Conservation (phyloP, 2,329 filamentous ascomycete genomes). For the Tolypocladium album region DNA sequence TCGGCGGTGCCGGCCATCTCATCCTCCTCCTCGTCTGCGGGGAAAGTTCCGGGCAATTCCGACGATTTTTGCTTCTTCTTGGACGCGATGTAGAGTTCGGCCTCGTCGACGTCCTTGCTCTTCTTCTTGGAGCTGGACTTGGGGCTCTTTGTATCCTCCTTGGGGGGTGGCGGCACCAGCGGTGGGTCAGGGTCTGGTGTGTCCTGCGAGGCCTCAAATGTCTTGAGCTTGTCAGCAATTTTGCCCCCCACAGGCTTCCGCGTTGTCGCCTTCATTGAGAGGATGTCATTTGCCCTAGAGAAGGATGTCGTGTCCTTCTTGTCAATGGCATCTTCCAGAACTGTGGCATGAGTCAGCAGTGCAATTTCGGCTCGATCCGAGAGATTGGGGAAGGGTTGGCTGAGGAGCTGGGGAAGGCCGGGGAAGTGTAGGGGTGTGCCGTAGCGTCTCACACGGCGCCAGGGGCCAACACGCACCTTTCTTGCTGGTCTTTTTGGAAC, state of each 20-base stretch:
- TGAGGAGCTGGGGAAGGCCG: conserved; percentile 1
- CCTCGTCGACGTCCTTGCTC: conserved; percentile 22
- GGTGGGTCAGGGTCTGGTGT: conserved; percentile 23
- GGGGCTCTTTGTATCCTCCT: conserved; percentile 8
- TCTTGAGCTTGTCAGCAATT: conserved; percentile 45
- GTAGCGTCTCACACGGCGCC: conserved; percentile 1
- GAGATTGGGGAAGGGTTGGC: conserved; percentile 9
- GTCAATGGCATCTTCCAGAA: conserved; percentile 32
- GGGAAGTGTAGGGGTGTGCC: conserved; percentile 5
- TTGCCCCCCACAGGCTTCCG: conserved; percentile 40
- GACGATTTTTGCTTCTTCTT: conserved; percentile 17
- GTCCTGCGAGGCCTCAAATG: conserved; percentile 38
- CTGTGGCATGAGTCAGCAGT: conserved; percentile 37
- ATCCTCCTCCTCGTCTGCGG: conserved; percentile 38
- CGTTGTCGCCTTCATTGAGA: conserved; percentile 28
- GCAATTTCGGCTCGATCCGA: conserved; percentile 29
- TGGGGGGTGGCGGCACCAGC: conserved; percentile 23
- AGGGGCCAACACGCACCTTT: conserved; percentile 25
- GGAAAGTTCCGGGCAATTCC: conserved; percentile 43
- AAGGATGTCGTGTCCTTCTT: conserved; percentile 29
- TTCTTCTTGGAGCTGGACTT: conserved; percentile 31
- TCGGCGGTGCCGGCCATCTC: conserved; percentile 41
- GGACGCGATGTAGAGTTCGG: conserved; percentile 17
- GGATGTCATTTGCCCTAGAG: conserved; percentile 21
- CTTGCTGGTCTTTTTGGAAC: conserved; percentile 28